phyloP scores from a whole-genome alignment of 2,329 filamentous ascomycete species.

The Aspergillus phoenicis region DNA sequence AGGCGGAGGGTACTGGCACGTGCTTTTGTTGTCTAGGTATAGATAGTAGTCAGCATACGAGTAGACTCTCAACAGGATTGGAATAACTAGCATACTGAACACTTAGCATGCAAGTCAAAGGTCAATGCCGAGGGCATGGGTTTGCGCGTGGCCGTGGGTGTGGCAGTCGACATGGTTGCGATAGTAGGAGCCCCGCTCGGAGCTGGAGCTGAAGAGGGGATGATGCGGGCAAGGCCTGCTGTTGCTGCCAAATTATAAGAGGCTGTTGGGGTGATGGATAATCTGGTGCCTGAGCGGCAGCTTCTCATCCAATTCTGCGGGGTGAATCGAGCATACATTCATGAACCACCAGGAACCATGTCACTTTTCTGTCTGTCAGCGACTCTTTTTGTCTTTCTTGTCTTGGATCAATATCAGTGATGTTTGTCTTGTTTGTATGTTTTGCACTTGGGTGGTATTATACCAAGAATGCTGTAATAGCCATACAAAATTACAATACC shows the following conservation, averaged over 20 bases:
- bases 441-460: conserved; percentile 10
- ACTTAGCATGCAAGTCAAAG: conserved; percentile 76
- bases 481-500: background rate
- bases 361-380: background rate
- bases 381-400: background rate
- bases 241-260: background rate
- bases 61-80: background rate
- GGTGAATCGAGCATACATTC: background rate
- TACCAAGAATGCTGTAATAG: background rate
- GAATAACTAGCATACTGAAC: conserved; percentile 67
- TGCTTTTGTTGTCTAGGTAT: conserved; percentile 80
- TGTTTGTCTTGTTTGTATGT: conserved; percentile 20
- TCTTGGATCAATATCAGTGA: conserved; percentile 7
- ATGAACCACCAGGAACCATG: background rate
- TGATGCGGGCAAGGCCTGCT: background rate
- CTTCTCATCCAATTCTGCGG: background rate
- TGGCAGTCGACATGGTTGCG: conserved; percentile 35
- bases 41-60: conserved; percentile 2
- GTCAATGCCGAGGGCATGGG: conserved; percentile 65
- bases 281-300: background rate
- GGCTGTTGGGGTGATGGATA: background rate
- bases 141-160: conserved; percentile 28
- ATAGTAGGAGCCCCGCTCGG: conserved; percentile 20
- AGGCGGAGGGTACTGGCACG: conserved; percentile 84
- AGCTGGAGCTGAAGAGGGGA: background rate